Base-by-base conservation (phyloP, 768 basidiomycete genomes). In the Cystobasidium onofrii region DNA sequence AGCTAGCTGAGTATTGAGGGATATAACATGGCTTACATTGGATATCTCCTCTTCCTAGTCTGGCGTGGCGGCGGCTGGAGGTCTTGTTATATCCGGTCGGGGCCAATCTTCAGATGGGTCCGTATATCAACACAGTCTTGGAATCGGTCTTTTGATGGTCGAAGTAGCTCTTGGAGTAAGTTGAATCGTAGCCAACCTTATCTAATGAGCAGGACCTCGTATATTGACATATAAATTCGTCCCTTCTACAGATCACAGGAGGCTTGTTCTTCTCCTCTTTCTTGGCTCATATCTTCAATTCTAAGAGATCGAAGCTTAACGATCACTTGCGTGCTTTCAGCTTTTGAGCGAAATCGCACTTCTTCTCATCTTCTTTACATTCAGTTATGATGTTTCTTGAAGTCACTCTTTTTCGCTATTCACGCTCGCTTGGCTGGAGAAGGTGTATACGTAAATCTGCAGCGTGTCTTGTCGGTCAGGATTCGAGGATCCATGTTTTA, bases 261-360 rank as follows among this genome's bases (percentile, higher is more conserved):
- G 73, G 75, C 33, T 54, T 76, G 20, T 74, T 74, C 73, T 71
- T 74, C 31, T 57, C 75, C 10, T 64, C 65, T 9, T 71, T 76
- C 44, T 23, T 74, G 18, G 69, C 57, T 3, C 57, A 61, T 25
- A 31, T 61, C 17, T 61, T 31, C 57, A 20, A 39, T 27, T 61
- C 57, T 6, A 61, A 39, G 57, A 12, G 57, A 18, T 61, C 57
- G 13, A 61, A 61, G 29, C 57, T 61, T 2, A 61, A 61, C 57
- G 57, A 61, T 23, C 57, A 61, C n/a, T 25, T 61, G 31, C 57
- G 57, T 4, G 57, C 57, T 31, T 61, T 61, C 57, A 61, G 57
- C 57, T 61, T 61, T 25, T 61, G 20, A 27, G 55, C 41, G 18
- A 18, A 43, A 43, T 7, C 41, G 18, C 41, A 18, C 7, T 9